Conservation (phyloP, 2,329 filamentous ascomycete species). For the Ascochyta clinopodiicola region DNA sequence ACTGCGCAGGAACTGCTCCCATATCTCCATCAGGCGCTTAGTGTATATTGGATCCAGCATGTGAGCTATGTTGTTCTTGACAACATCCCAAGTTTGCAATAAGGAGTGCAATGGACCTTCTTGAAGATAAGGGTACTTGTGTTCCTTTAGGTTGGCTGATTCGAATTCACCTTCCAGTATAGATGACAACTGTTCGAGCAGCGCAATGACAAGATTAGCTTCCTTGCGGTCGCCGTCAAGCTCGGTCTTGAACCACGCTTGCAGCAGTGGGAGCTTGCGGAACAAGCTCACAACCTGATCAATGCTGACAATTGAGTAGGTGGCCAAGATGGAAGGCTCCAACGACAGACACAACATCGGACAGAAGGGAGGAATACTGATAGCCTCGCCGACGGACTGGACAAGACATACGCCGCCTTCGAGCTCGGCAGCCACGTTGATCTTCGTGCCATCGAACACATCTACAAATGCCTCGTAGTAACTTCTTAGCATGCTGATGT, state of each 20-base stretch:
- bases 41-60: conserved; percentile 11
- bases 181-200: conserved; percentile 7
- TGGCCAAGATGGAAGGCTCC: conserved; percentile 16
- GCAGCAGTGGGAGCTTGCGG: conserved; percentile 16
- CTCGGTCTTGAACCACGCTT: conserved; percentile 27
- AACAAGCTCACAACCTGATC: conserved; percentile 17
- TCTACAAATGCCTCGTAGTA: conserved; percentile 16
- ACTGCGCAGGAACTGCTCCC: conserved; percentile 15
- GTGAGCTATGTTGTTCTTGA: conserved; percentile 19
- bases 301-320: conserved; percentile 12
- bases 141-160: not conserved
- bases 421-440: conserved; percentile 9
- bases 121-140: not conserved
- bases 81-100: conserved; percentile 19
- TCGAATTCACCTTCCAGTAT: conserved; percentile 23
- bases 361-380: conserved; percentile 28
- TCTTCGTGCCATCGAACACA: not conserved
- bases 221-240: conserved; percentile 13
- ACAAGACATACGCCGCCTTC: conserved; percentile 25
- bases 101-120: conserved; percentile 13
- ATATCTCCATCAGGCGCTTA: conserved; percentile 8
- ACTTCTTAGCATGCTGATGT: conserved; percentile 16
- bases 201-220: conserved; percentile 5
- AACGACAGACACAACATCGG: conserved; percentile 17
- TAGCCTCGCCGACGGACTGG: conserved; percentile 19